phyloP scores from a whole-genome alignment of 1,139 yeast genomes.

The Blastobotrys proliferans region DNA sequence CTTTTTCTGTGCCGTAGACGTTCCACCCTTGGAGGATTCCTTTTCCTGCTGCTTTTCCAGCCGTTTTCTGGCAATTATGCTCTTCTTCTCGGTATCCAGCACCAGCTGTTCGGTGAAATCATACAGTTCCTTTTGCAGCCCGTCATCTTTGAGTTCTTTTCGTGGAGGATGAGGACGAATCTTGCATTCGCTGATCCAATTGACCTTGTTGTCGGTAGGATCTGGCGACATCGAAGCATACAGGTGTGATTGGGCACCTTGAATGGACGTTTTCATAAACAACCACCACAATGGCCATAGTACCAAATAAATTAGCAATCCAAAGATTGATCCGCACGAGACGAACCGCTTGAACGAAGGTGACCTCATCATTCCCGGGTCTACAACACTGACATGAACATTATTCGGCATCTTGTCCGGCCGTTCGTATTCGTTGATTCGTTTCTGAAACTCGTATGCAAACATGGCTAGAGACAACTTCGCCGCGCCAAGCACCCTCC shows the following conservation, averaged over 20 bases:
- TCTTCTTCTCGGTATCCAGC: conserved; percentile 56
- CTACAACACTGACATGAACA: conserved; percentile 69
- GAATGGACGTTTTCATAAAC: conserved; percentile 64
- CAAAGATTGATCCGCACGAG: conserved; percentile 71
- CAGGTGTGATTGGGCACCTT: conserved; percentile 76
- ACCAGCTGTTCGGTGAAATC: conserved; percentile 58
- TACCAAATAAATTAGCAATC: conserved; percentile 61
- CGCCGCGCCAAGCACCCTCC: conserved; percentile 77
- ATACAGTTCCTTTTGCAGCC: conserved; percentile 58
- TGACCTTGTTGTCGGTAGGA: conserved; percentile 59
- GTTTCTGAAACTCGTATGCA: conserved; percentile 69
- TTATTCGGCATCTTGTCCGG: conserved; percentile 64
- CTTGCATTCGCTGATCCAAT: conserved; percentile 67
- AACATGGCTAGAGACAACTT: conserved; percentile 72
- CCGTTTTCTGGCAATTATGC: conserved; percentile 48
- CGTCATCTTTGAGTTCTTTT: conserved; percentile 57
- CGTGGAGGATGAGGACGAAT: conserved; percentile 53
- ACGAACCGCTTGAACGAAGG: conserved; percentile 76
- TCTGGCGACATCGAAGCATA: conserved; percentile 73
- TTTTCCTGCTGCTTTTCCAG: conserved; percentile 18
- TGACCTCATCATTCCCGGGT: conserved; percentile 90
- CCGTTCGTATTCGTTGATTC: conserved; percentile 53
- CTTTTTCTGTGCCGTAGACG: neutral
- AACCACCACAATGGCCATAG: conserved; percentile 81
- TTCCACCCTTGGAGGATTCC: conserved; percentile 1